These are phyloP conservation scores for Solanum lycopersicoides DNA, from an alignment of 257 asterid species.

Conservation along the genomic window DNA sequence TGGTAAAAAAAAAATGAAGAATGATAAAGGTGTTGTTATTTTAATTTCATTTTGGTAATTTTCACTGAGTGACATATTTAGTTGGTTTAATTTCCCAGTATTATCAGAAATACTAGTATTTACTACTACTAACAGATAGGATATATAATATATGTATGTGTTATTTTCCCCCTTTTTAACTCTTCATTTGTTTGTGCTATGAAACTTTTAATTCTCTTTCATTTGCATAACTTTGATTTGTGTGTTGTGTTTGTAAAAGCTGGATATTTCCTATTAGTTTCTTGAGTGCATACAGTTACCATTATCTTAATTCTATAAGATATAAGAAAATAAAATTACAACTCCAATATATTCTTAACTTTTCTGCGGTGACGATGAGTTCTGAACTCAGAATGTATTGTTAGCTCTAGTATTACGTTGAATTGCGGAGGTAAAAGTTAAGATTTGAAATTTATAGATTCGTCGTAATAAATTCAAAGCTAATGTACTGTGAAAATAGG, in stretches of 20 bases:
- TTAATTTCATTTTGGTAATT: constrained; percentile 8
- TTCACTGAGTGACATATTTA: background rate
- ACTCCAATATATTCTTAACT: background rate
- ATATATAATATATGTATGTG: background rate
- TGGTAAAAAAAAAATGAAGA: constrained; percentile 12
- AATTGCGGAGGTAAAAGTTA: background rate
- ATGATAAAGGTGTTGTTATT: background rate
- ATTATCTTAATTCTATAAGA: background rate
- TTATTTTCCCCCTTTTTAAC: background rate
- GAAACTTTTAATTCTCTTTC: background rate
- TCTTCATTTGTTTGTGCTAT: background rate
- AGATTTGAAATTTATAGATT: background rate
- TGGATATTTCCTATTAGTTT: background rate
- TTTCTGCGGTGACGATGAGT: background rate
- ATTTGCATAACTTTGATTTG: background rate
- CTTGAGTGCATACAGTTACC: background rate
- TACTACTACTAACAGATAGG: constrained; percentile 9
- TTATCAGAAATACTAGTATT: background rate
- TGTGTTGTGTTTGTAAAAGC: background rate
- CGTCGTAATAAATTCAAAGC: background rate
- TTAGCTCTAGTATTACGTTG: background rate
- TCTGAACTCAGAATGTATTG: background rate
- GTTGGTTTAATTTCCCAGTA: constrained; percentile 1
- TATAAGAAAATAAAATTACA: background rate
- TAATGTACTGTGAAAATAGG: background rate